These are phyloP conservation scores for Salvia splendens DNA, from an alignment of 257 asterid species.

Conservation along the genomic window DNA sequence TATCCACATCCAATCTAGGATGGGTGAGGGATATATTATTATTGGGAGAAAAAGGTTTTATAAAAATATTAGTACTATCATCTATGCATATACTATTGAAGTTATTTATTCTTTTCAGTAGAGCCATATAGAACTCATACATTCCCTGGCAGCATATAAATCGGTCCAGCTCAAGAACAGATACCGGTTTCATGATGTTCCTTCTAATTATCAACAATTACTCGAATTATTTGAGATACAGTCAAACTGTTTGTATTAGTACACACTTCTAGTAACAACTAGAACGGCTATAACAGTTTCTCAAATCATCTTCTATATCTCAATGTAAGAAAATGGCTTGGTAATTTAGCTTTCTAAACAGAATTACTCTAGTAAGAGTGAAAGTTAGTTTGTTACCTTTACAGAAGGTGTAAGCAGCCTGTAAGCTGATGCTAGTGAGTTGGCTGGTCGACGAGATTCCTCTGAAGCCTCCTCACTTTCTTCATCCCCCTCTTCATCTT, in stretches of 20 bases:
- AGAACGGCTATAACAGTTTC: neutral
- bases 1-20: neutral
- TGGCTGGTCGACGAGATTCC: slow-evolving; percentile 78
- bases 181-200: neutral
- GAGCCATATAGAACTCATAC: neutral
- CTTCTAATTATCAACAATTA: neutral
- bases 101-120: neutral
- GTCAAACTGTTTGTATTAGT: neutral
- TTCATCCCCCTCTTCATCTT: slow-evolving; percentile 62
- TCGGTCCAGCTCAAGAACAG: neutral
- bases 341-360: neutral
- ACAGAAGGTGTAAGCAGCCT: slow-evolving; percentile 90
- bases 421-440: slow-evolving; percentile 74
- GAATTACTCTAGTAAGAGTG: neutral
- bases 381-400: slow-evolving; percentile 51
- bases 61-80: neutral
- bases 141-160: neutral
- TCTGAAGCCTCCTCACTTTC: slow-evolving; percentile 89
- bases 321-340: neutral
- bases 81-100: neutral
- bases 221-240: neutral
- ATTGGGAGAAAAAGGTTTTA: neutral
- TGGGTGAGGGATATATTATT: neutral
- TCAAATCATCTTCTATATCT: neutral
- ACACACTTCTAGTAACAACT: slow-evolving; percentile 3